A percentile compares a stretch with the other conserved stretches of the same genome.
Evolutionary conservation across 345 rosid genomes (phyloP).

Genomic region (Syzygium aqueum): DNA sequence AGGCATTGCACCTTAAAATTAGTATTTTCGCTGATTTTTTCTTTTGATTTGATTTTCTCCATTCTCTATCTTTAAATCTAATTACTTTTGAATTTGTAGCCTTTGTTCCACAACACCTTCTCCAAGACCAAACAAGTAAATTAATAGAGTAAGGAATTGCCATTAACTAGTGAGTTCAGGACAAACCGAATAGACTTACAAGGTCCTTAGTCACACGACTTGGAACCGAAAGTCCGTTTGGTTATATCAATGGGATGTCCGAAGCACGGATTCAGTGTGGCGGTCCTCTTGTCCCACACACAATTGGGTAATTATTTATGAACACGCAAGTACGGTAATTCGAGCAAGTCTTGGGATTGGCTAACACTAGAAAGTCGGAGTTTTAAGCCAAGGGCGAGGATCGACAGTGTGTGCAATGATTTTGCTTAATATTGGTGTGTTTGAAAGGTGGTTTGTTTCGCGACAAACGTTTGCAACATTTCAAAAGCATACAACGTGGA

Average conservation of each 20-base stretch:
- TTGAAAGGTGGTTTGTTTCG: neutral
- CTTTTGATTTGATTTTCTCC: neutral
- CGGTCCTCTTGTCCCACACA: neutral
- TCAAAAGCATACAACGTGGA: neutral
- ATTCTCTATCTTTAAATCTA: neutral
- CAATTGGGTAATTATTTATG: neutral
- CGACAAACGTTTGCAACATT: neutral
- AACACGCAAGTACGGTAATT: neutral
- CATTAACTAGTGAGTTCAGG: neutral
- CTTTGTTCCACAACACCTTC: neutral
- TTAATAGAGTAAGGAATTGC: neutral
- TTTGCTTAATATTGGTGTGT: neutral
- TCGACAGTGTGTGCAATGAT: neutral
- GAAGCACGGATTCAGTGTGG: neutral
- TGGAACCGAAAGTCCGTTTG: neutral
- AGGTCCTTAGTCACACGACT: neutral
- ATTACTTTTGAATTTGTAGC: neutral
- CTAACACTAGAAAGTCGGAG: neutral
- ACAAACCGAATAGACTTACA: neutral
- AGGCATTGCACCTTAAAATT: neutral
- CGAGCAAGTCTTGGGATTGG: neutral
- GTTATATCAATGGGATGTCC: neutral
- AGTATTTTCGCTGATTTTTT: neutral
- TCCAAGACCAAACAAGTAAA: neutral
- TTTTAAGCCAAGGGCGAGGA: neutral